These are phyloP conservation scores for Oldenlandia corymbosa DNA, from an alignment of 257 asterid genomes.

Conservation along the genomic window DNA sequence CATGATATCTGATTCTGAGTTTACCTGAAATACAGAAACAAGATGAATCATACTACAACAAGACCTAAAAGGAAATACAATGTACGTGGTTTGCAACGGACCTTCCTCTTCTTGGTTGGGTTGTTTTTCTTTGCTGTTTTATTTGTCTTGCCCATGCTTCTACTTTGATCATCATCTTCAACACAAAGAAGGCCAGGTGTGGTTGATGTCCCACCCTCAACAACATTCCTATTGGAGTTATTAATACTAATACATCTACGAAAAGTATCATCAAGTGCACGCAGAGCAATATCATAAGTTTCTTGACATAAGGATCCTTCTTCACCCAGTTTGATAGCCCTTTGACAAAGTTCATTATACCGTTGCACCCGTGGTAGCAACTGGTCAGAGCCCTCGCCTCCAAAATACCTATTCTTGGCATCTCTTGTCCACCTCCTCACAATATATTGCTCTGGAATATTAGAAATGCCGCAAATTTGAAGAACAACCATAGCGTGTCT, in stretches of 20 bases:
- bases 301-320: slow-evolving; percentile 95
- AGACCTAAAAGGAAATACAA: not conserved
- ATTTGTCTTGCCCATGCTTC: slow-evolving; percentile 67
- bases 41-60: not conserved
- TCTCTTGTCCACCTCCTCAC: slow-evolving; percentile 93
- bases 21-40: slow-evolving; percentile 42
- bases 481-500: slow-evolving; percentile 90
- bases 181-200: slow-evolving; percentile 65
- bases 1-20: slow-evolving; percentile 63
- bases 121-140: slow-evolving; percentile 56
- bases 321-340: slow-evolving; percentile 74
- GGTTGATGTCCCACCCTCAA: slow-evolving; percentile 66
- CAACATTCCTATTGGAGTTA: slow-evolving; percentile 57
- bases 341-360: slow-evolving; percentile 68
- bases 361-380: slow-evolving; percentile 76
- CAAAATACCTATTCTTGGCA: slow-evolving; percentile 49
- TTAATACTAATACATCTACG: slow-evolving; percentile 65
- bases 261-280: slow-evolving; percentile 76
- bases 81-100: slow-evolving; percentile 21
- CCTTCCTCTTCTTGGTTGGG: slow-evolving; percentile 81
- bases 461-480: slow-evolving; percentile 71
- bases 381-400: slow-evolving; percentile 61
- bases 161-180: slow-evolving; percentile 75
- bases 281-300: slow-evolving; percentile 50
- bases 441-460: slow-evolving; percentile 69